Evolutionary conservation across 805 yeast species (phyloP).

Genomic region (Yarrowia sp.): DNA sequence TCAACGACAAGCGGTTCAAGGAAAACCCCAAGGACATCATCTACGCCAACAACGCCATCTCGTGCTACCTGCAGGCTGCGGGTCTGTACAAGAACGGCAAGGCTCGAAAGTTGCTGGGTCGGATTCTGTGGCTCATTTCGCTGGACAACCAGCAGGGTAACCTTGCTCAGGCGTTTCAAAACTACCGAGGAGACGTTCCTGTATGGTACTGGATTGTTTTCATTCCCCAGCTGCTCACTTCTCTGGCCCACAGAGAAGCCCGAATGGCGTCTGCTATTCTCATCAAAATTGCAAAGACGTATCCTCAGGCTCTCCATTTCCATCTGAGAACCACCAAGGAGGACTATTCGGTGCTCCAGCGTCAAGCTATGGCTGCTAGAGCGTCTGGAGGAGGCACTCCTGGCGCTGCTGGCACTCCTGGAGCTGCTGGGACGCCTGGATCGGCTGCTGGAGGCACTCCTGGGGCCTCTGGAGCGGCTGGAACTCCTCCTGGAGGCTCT

Average conservation of each 20-base stretch:
- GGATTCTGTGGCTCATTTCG: slow-evolving; percentile 90
- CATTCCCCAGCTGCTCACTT: slow-evolving; percentile 88
- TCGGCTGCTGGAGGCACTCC: not conserved
- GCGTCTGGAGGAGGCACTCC: not conserved
- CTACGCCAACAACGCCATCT: slow-evolving; percentile 88
- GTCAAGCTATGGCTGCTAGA: slow-evolving; percentile 57
- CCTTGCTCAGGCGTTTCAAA: slow-evolving; percentile 81
- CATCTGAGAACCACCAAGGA: slow-evolving; percentile 93
- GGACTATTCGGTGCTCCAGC: slow-evolving; percentile 81
- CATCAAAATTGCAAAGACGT: slow-evolving; percentile 89
- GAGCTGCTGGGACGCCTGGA: not conserved
- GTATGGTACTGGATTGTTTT: slow-evolving; percentile 99
- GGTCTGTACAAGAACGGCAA: slow-evolving; percentile 92
- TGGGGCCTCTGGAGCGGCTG: not conserved
- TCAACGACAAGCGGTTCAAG: slow-evolving; percentile 82
- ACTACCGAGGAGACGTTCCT: slow-evolving; percentile 92
- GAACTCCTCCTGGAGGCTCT: slow-evolving; percentile 22
- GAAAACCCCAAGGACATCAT: slow-evolving; percentile 77
- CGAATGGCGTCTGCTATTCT: slow-evolving; percentile 80
- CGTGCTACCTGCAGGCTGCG: slow-evolving; percentile 96
- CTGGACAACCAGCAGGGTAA: slow-evolving; percentile 82
- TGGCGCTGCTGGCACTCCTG: not conserved
- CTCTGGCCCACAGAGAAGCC: slow-evolving; percentile 89
- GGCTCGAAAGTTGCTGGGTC: slow-evolving; percentile 78
- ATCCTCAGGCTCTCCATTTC: slow-evolving; percentile 96